Conservation (phyloP, 2,329 filamentous ascomycete species). For the Cladosporium colombiae region DNA sequence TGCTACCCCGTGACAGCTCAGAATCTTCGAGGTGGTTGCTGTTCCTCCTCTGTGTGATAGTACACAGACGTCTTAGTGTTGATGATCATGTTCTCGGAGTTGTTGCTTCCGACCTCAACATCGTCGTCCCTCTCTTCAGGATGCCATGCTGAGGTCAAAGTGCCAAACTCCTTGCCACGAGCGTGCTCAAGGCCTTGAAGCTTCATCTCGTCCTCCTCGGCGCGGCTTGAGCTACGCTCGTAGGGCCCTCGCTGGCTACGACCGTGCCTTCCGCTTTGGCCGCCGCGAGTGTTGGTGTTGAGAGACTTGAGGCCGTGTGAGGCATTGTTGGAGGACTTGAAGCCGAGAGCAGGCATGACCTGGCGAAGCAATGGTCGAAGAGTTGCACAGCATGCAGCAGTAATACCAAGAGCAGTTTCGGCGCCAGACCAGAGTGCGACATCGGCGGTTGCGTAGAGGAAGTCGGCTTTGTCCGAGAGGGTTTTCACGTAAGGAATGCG, state of each 20-base stretch:
- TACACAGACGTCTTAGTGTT: conserved; percentile 18
- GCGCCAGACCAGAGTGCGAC: conserved; percentile 26
- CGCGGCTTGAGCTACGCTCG: conserved; percentile 16
- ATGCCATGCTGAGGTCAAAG: conserved; percentile 17
- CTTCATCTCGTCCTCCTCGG: conserved; percentile 18
- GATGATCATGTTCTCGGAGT: conserved; percentile 18
- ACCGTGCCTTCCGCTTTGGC: not conserved
- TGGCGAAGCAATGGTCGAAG: conserved; percentile 22
- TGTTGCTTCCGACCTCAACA: conserved; percentile 14
- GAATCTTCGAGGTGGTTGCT: not conserved
- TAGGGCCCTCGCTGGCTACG: conserved; percentile 5
- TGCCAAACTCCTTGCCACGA: conserved; percentile 17
- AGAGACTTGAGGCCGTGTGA: not conserved
- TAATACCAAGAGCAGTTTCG: conserved; percentile 24
- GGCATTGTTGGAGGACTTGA: conserved; percentile 1
- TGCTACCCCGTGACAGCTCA: not conserved
- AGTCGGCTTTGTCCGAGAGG: conserved; percentile 21
- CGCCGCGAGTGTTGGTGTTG: not conserved
- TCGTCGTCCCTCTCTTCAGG: conserved; percentile 13
- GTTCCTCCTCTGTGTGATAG: conserved; percentile 18
- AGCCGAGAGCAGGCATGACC: conserved; percentile 18
- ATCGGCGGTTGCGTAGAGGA: conserved; percentile 23
- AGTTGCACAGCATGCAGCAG: conserved; percentile 22
- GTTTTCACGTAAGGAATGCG: conserved; percentile 24
- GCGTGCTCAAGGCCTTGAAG: conserved; percentile 16